A percentile compares a stretch with the other conserved stretches of the same genome.
phyloP scores from a whole-genome alignment of 805 yeast genomes.

The Wickerhamomyces bisporus region DNA sequence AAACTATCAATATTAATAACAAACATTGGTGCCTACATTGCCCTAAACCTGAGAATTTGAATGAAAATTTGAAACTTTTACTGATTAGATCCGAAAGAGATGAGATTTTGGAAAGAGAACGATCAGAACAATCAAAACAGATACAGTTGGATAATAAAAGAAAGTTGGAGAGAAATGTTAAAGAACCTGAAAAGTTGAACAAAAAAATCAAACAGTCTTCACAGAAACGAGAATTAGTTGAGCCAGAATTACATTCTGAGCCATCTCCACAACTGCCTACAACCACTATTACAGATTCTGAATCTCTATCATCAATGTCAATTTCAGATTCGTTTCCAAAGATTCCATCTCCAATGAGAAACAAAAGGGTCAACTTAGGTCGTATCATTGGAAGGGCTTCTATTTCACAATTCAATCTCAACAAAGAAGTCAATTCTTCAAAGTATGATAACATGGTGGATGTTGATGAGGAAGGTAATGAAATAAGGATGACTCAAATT shows the following conservation, averaged over 20 bases:
- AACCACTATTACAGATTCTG: neutral
- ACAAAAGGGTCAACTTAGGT: constrained; percentile 37
- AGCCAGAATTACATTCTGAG: no score
- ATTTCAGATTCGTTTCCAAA: constrained; percentile 19
- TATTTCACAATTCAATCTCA: constrained; percentile 27
- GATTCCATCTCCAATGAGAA: constrained; percentile 51
- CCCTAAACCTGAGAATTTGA: constrained; percentile 30
- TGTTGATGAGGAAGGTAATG: neutral
- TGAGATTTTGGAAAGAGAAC: neutral
- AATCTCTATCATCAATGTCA: neutral
- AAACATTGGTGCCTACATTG: constrained; percentile 53
- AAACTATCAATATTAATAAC: constrained; percentile 37
- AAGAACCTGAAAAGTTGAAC: neutral
- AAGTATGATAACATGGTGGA: neutral
- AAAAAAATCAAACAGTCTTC: neutral
- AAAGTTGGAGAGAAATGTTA: neutral
- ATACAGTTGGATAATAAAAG: neutral
- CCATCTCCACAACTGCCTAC: no score
- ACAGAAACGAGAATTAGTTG: no score
- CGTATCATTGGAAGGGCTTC: constrained; percentile 40
- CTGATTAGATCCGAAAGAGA: constrained; percentile 7
- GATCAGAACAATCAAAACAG: neutral
- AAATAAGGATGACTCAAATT: constrained; percentile 13
- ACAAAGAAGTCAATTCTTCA: neutral
- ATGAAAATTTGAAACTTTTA: constrained; percentile 18